A percentile compares a stretch with the other conserved stretches of the same genome.
Conservation (phyloP, 2,329 filamentous ascomycete species). For the Coniochaeta hoffmannii region DNA sequence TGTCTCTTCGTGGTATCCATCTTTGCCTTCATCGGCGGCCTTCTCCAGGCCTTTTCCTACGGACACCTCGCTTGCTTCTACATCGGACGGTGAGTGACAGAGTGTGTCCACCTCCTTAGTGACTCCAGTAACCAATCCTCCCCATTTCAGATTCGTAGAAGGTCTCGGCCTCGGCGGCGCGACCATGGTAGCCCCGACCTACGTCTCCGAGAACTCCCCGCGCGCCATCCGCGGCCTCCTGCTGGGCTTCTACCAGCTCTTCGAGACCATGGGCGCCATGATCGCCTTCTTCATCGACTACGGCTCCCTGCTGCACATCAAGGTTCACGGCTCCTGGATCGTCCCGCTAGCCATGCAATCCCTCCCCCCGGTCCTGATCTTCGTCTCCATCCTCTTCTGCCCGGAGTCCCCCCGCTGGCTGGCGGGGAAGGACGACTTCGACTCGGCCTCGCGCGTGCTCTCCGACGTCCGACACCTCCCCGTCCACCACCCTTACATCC, state of each 20-base stretch:
- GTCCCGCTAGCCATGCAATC: conserved; percentile 50
- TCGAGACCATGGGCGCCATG: conserved; percentile 44
- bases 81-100: conserved; percentile 16
- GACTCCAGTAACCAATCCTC: not conserved
- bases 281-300: conserved; percentile 49
- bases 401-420: conserved; percentile 55
- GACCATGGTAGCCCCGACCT: conserved; percentile 52
- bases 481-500: conserved; percentile 26
- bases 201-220: conserved; percentile 53
- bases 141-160: conserved; percentile 33
- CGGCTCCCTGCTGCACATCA: conserved; percentile 35
- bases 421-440: conserved; percentile 46
- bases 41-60: conserved; percentile 23
- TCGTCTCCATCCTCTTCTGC: conserved; percentile 47
- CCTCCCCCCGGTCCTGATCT: conserved; percentile 45
- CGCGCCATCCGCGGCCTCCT: conserved; percentile 51
- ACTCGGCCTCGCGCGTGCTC: conserved; percentile 29
- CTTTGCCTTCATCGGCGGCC: conserved; percentile 21
- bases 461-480: conserved; percentile 26
- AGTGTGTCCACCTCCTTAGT: not conserved
- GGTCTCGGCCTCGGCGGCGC: conserved; percentile 44
- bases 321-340: conserved; percentile 39
- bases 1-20: conserved; percentile 11
- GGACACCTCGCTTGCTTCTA: conserved; percentile 21
- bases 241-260: conserved; percentile 54